Conservation (phyloP, 1,139 yeast genomes). For the Sporopachydermia cereana region DNA sequence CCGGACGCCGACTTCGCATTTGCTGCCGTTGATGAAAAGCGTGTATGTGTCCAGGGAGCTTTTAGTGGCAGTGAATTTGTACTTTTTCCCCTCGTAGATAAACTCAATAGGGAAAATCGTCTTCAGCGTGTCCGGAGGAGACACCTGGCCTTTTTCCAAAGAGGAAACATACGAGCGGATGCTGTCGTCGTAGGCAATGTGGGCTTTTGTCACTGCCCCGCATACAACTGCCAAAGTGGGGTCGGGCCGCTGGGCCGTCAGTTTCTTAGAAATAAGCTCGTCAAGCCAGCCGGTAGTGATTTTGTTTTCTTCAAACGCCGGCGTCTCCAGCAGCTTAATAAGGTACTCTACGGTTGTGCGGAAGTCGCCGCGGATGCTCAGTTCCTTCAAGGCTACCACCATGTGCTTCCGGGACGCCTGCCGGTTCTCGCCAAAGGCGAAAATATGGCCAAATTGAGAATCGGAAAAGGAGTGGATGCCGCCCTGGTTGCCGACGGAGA, state of each 20-base stretch:
- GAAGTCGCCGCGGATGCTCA: slow-evolving; percentile 95
- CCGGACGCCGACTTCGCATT: slow-evolving; percentile 78
- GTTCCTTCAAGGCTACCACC: slow-evolving; percentile 96
- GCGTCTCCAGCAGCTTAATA: slow-evolving; percentile 88
- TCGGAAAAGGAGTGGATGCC: slow-evolving; percentile 96
- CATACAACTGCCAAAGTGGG: slow-evolving; percentile 81
- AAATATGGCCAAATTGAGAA: slow-evolving; percentile 96
- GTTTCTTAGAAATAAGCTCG: slow-evolving; percentile 81
- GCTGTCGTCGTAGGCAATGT: slow-evolving; percentile 64
- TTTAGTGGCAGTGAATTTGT: slow-evolving; percentile 90
- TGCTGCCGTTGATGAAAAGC: slow-evolving; percentile 85
- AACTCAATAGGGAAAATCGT: slow-evolving; percentile 89
- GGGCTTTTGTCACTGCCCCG: slow-evolving; percentile 96
- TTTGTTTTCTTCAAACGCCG: slow-evolving; percentile 90
- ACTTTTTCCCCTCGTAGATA: slow-evolving; percentile 87
- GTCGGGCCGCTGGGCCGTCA: slow-evolving; percentile 96
- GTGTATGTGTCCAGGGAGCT: slow-evolving; percentile 79
- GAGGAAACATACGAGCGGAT: slow-evolving; percentile 56
- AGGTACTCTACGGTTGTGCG: slow-evolving; percentile 95
- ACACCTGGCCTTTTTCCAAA: slow-evolving; percentile 92
- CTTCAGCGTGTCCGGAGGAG: slow-evolving; percentile 64
- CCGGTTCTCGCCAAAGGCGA: slow-evolving; percentile 97
- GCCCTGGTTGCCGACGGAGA: slow-evolving; percentile 92
- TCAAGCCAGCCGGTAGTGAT: slow-evolving; percentile 99
- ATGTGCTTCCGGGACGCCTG: slow-evolving; percentile 95